Percentiles rank a stretch among this genome's conserved stretches.
Evolutionary conservation across 1,139 yeast species (phyloP).

Genomic region (Torulaspora globosa): DNA sequence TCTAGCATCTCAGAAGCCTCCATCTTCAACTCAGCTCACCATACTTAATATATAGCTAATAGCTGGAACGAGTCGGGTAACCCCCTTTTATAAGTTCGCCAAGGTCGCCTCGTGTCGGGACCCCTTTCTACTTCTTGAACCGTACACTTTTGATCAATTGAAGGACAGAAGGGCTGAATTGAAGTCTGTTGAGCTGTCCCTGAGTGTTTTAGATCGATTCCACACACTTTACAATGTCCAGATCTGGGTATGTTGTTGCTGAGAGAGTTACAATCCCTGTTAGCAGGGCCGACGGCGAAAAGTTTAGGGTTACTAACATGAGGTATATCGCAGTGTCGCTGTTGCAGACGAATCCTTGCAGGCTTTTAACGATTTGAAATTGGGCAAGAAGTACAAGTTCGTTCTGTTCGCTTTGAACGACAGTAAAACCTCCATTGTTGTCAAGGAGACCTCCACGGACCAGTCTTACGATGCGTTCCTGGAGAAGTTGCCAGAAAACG

Average conservation of each 20-base stretch:
- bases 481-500: slow-evolving; percentile 87
- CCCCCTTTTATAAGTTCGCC: not conserved
- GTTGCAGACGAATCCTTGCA: slow-evolving; percentile 91
- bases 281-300: not conserved
- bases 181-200: not conserved
- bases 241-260: slow-evolving; percentile 35
- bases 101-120: slow-evolving; percentile 5
- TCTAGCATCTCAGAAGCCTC: not conserved
- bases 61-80: slow-evolving; percentile 12
- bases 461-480: slow-evolving; percentile 77
- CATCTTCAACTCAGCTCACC: slow-evolving; percentile 3
- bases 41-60: not conserved
- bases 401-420: slow-evolving; percentile 77
- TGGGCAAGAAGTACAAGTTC: slow-evolving; percentile 86
- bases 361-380: slow-evolving; percentile 92
- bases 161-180: not conserved
- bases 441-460: slow-evolving; percentile 74
- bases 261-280: not conserved
- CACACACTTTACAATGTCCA: slow-evolving; percentile 25
- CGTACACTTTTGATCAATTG: not conserved
- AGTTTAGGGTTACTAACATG: not conserved
- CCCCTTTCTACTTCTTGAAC: slow-evolving; percentile 9
- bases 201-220: not conserved
- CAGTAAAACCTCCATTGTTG: slow-evolving; percentile 83
- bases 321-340: slow-evolving; percentile 56